These are phyloP conservation scores for Mycena belliarum DNA, from an alignment of 768 basidiomycete species.

Conservation along the genomic window DNA sequence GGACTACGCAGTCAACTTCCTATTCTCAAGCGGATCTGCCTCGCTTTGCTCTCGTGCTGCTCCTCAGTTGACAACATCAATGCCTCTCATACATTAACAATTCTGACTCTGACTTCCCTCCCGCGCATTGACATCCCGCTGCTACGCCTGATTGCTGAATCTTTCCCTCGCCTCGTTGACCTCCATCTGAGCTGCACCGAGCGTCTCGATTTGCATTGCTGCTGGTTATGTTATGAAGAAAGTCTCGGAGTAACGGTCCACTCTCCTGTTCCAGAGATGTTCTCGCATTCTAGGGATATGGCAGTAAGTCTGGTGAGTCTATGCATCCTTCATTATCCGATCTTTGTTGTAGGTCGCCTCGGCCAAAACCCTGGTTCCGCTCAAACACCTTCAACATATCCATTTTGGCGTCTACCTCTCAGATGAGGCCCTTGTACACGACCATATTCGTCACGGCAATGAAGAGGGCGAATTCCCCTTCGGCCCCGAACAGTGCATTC, in stretches of 20 bases:
- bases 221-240: slow-evolving; percentile 67
- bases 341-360: slow-evolving; percentile 38
- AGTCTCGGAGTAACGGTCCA: slow-evolving; percentile 53
- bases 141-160: slow-evolving; percentile 45
- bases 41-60: slow-evolving; percentile 25
- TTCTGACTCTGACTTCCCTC: slow-evolving; percentile 52
- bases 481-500: slow-evolving; percentile 37
- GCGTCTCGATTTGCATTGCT: slow-evolving; percentile 58
- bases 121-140: slow-evolving; percentile 56
- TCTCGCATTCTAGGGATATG: slow-evolving; percentile 41
- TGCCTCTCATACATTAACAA: slow-evolving; percentile 41
- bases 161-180: slow-evolving; percentile 45
- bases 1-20: slow-evolving; percentile 46
- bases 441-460: slow-evolving; percentile 45
- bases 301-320: slow-evolving; percentile 44
- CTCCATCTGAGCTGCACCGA: slow-evolving; percentile 63
- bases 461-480: slow-evolving; percentile 27
- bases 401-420: slow-evolving; percentile 69
- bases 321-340: background rate
- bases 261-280: slow-evolving; percentile 63
- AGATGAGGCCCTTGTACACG: slow-evolving; percentile 46
- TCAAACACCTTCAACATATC: slow-evolving; percentile 49
- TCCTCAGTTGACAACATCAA: slow-evolving; percentile 23
- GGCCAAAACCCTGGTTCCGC: slow-evolving; percentile 43
- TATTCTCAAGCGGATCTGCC: slow-evolving; percentile 35